These are phyloP conservation scores for Colletotrichum higginsianum DNA, from an alignment of 2,329 filamentous ascomycete genomes.

Conservation along the genomic window DNA sequence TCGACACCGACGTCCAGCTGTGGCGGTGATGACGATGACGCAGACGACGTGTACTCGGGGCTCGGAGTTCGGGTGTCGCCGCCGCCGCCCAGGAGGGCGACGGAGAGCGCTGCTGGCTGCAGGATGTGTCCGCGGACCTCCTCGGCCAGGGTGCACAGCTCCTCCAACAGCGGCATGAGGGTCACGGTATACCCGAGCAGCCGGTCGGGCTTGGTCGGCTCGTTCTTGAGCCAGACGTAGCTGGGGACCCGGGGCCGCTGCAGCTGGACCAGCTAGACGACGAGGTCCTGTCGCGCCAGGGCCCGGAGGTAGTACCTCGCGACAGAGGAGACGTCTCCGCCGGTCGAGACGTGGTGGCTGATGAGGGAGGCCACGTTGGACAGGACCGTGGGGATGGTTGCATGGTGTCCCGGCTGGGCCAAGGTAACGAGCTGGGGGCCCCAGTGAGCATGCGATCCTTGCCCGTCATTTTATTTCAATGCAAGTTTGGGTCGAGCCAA, in stretches of 20 bases:
- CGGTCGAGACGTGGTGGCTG: conserved; percentile 45
- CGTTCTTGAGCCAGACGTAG: conserved; percentile 48
- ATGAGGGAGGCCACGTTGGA: conserved; percentile 47
- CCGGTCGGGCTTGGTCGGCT: conserved; percentile 47
- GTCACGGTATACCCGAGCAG: conserved; percentile 51
- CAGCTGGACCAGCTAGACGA: conserved; percentile 47
- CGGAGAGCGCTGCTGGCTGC: background rate
- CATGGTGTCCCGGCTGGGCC: conserved; percentile 39
- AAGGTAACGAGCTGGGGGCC: conserved; percentile 39
- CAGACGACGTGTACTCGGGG: background rate
- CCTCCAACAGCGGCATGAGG: conserved; percentile 50
- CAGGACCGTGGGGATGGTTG: conserved; percentile 46
- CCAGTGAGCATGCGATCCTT: conserved; percentile 29
- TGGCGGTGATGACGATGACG: background rate
- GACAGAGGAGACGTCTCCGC: conserved; percentile 46
- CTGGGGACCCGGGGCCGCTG: conserved; percentile 46
- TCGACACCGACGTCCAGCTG: background rate
- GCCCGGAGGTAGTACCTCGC: conserved; percentile 52
- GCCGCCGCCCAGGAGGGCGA: background rate
- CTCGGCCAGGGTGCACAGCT: conserved; percentile 49
- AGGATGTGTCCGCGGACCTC: conserved; percentile 44
- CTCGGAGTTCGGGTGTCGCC: background rate
- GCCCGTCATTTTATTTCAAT: background rate
- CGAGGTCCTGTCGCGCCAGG: conserved; percentile 51
- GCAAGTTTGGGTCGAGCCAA: background rate